Evolutionary conservation across 192 early-diverging fungal genomes (phyloP).

Genomic region (Backusella parvicylindrica): DNA sequence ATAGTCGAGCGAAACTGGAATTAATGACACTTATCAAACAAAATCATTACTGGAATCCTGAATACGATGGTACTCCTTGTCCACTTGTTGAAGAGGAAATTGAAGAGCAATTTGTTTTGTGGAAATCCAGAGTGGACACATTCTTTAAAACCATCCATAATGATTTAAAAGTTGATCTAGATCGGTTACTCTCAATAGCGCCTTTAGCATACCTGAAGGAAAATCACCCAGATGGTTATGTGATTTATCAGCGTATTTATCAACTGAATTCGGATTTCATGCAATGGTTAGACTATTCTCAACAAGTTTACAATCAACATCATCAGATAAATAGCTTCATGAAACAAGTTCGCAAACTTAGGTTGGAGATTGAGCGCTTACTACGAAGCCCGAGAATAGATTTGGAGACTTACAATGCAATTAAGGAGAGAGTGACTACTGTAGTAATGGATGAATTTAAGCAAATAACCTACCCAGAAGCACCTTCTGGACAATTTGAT

Average conservation of each 20-base stretch:
- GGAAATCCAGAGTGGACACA: not conserved
- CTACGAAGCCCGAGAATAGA: not conserved
- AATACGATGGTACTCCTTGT: not conserved
- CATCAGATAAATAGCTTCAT: not conserved
- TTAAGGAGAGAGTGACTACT: not conserved
- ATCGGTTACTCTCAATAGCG: not conserved
- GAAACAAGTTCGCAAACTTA: not conserved
- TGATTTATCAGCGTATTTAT: not conserved
- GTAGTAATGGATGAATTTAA: not conserved
- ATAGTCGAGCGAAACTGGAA: not conserved
- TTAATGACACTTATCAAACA: not conserved
- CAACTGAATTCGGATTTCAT: not conserved
- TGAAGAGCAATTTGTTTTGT: not conserved
- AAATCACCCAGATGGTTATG: not conserved
- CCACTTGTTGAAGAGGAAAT: not conserved
- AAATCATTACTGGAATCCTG: not conserved
- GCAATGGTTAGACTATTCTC: not conserved
- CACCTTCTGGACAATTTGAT: not conserved
- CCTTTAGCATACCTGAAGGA: not conserved
- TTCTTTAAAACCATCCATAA: not conserved
- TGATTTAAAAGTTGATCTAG: not conserved
- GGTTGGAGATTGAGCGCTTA: not conserved
- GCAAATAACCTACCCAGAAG: not conserved
- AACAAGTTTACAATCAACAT: not conserved
- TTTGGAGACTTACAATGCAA: not conserved